A percentile compares a stretch with the other conserved stretches of the same genome.
These are phyloP conservation scores for Epichloe scottii DNA, from an alignment of 2,329 filamentous ascomycete species.

Conservation along the genomic window DNA sequence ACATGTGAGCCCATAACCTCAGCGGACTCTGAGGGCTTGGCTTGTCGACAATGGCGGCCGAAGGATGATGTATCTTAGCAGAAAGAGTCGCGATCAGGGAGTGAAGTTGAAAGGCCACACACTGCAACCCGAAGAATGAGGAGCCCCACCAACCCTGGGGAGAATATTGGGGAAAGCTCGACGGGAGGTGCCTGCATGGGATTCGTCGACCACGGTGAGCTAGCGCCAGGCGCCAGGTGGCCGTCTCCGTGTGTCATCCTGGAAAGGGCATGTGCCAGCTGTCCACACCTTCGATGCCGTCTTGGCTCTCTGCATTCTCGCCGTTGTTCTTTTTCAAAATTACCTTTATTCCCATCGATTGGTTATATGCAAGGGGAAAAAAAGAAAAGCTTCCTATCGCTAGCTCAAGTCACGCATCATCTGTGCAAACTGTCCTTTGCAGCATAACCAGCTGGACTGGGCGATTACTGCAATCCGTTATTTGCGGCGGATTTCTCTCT, in stretches of 20 bases:
- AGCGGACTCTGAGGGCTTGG: not conserved
- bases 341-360: not conserved
- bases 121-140: not conserved
- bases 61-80: not conserved
- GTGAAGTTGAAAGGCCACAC: constrained; percentile 1
- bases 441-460: constrained; percentile 3
- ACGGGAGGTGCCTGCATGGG: not conserved
- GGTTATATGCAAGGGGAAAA: not conserved
- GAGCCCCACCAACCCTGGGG: not conserved
- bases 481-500: not conserved
- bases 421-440: constrained; percentile 1
- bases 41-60: not conserved
- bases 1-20: not conserved
- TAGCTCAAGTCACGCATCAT: not conserved
- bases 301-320: not conserved
- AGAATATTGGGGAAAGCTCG: not conserved
- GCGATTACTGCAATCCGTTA: not conserved
- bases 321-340: not conserved
- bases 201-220: not conserved
- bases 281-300: not conserved
- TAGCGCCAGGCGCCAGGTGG: not conserved
- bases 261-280: constrained; percentile 1
- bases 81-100: not conserved
- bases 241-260: not conserved
- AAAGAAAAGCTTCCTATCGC: not conserved